Evolutionary conservation across 106 monocot genomes (phyloP).

Genomic region (Dioscorea zingiberensis): DNA sequence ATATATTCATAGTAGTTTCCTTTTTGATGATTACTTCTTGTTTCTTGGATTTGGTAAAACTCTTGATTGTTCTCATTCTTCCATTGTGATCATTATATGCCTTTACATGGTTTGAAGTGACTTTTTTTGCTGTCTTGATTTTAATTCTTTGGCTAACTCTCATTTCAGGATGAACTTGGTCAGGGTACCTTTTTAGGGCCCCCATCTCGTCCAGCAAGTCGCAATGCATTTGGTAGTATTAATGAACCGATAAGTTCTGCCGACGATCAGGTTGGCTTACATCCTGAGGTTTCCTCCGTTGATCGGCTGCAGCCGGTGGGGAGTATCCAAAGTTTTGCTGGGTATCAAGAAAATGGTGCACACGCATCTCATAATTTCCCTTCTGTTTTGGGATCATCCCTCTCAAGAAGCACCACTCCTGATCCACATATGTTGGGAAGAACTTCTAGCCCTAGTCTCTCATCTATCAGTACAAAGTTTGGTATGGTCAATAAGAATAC

Average conservation of each 20-base stretch:
- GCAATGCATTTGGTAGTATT: conserved; percentile 31
- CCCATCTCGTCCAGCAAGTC: conserved; percentile 45
- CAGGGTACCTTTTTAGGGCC: conserved; percentile 29
- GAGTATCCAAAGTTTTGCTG: conserved; percentile 26
- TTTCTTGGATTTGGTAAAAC: too few relatives aligned
- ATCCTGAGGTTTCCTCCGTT: conserved; percentile 25
- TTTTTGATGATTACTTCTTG: too few relatives aligned
- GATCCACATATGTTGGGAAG: conserved; percentile 71
- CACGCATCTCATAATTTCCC: conserved; percentile 58
- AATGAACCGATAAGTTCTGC: conserved; percentile 19
- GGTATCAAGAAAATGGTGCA: conserved; percentile 29
- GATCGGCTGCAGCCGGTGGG: conserved; percentile 19
- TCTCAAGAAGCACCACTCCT: conserved; percentile 65
- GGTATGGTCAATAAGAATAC: conserved; percentile 37
- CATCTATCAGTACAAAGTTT: conserved; percentile 70
- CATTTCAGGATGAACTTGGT: conserved; percentile 57
- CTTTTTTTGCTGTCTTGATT: too few relatives aligned
- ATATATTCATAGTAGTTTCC: too few relatives aligned
- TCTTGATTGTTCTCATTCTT: too few relatives aligned
- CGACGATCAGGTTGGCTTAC: conserved; percentile 15
- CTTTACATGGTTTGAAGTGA: too few relatives aligned
- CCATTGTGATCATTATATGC: too few relatives aligned
- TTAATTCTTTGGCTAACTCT: neutral
- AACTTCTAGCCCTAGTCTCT: conserved; percentile 76
- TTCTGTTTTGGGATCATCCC: conserved; percentile 62